These are phyloP conservation scores for Talaromyces amestolkiae DNA, from an alignment of 2,329 filamentous ascomycete genomes.

Conservation along the genomic window DNA sequence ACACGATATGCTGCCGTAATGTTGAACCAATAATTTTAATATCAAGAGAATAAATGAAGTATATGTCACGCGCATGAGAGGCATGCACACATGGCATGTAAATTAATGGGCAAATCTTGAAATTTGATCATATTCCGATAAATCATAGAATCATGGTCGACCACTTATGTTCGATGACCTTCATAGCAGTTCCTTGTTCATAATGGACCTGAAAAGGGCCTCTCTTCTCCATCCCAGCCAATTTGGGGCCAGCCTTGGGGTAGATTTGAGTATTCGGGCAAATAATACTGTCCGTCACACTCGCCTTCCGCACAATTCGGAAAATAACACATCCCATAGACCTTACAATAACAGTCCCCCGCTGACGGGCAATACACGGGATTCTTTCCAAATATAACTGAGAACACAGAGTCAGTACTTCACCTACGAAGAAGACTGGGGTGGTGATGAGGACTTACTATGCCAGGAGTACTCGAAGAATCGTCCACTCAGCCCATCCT, in stretches of 20 bases:
- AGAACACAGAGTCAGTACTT: not conserved
- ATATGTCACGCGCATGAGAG: no score
- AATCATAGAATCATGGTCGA: not conserved
- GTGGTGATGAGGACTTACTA: slow-evolving; percentile 5
- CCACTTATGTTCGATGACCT: not conserved
- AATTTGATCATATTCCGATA: no score
- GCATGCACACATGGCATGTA: no score
- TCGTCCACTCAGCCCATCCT: slow-evolving; percentile 48
- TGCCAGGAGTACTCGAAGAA: slow-evolving; percentile 58
- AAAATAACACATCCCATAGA: slow-evolving; percentile 18
- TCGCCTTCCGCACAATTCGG: slow-evolving; percentile 3
- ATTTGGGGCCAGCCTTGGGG: slow-evolving; percentile 12
- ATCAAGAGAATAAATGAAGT: no score
- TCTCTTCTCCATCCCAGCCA: slow-evolving; percentile 18
- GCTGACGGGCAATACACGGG: slow-evolving; percentile 17
- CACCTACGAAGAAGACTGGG: not conserved
- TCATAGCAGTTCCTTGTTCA: not conserved
- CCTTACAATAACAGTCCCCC: slow-evolving; percentile 18
- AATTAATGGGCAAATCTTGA: no score
- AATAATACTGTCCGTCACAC: slow-evolving; percentile 14
- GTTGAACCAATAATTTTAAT: no score
- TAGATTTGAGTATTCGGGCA: slow-evolving; percentile 15
- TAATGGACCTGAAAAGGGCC: slow-evolving; percentile 11
- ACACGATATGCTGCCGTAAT: no score
- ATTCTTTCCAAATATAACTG: slow-evolving; percentile 17